Evolutionary conservation across 371 early-diverging fungal species (phyloP).

Genomic region (Gilbertella persicaria): DNA sequence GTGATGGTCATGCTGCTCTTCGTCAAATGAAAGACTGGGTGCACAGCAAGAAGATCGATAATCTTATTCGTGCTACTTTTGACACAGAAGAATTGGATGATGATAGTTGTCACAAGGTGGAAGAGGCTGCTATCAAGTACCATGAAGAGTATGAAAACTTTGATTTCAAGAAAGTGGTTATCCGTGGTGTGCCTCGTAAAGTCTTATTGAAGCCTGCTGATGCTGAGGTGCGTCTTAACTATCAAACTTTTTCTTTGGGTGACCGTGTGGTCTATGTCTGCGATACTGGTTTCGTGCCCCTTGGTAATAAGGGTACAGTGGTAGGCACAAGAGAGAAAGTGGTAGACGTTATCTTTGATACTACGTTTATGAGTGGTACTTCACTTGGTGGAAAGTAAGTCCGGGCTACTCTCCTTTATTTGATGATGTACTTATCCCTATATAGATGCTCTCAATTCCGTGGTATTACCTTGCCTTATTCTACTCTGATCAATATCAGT

Average conservation of each 20-base stretch:
- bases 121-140: slow-evolving; percentile 47
- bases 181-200: slow-evolving; percentile 68
- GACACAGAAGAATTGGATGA: slow-evolving; percentile 69
- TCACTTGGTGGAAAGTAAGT: slow-evolving; percentile 73
- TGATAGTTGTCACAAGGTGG: slow-evolving; percentile 56
- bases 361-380: slow-evolving; percentile 76
- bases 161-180: slow-evolving; percentile 51
- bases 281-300: slow-evolving; percentile 78
- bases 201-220: slow-evolving; percentile 80
- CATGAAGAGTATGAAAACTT: slow-evolving; percentile 39
- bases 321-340: slow-evolving; percentile 74
- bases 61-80: slow-evolving; percentile 69
- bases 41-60: slow-evolving; percentile 59
- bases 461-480: slow-evolving; percentile 64
- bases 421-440: neutral
- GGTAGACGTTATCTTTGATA: slow-evolving; percentile 88
- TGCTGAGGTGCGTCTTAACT: slow-evolving; percentile 65
- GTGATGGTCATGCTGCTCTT: slow-evolving; percentile 26
- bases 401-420: too few species aligned
- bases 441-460: slow-evolving; percentile 67
- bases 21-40: slow-evolving; percentile 68
- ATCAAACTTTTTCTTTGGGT: slow-evolving; percentile 84
- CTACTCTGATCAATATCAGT: slow-evolving; percentile 61
- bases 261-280: slow-evolving; percentile 84
- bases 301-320: slow-evolving; percentile 83